Percentiles rank a stretch among this genome's conserved stretches.
Evolutionary conservation across 2,329 filamentous ascomycete species (phyloP).

Genomic region (Lachnellula hyalina): DNA sequence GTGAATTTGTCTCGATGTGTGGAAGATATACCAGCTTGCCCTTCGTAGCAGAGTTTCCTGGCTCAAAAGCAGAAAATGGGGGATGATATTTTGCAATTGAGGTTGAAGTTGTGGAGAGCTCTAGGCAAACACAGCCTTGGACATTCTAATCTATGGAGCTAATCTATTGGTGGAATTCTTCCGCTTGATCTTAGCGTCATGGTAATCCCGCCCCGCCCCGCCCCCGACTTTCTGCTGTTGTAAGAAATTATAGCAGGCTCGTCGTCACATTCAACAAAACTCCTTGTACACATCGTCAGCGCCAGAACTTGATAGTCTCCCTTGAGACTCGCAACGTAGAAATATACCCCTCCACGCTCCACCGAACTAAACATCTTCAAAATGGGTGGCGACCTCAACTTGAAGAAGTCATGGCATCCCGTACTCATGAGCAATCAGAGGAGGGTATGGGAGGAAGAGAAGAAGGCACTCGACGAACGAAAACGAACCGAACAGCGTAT

Average conservation of each 20-base stretch:
- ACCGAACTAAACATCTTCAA: slow-evolving; percentile 35
- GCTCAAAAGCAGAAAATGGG: background rate
- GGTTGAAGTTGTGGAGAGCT: slow-evolving; percentile 1
- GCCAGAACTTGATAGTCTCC: too few species aligned
- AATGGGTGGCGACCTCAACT: slow-evolving; percentile 93
- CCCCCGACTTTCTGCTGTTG: background rate
- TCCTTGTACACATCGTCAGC: too few species aligned
- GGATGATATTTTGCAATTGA: background rate
- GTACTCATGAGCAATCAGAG: slow-evolving; percentile 85
- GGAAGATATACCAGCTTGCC: background rate
- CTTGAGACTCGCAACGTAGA: too few species aligned
- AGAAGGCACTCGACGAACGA: slow-evolving; percentile 88
- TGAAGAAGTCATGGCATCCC: slow-evolving; percentile 95
- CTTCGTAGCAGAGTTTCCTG: background rate
- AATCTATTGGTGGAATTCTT: slow-evolving; percentile 1
- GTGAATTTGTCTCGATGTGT: background rate
- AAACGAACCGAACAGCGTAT: slow-evolving; percentile 88
- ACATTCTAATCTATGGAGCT: background rate
- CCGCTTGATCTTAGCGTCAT: background rate
- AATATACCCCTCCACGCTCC: background rate
- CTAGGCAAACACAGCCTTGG: slow-evolving; percentile 6
- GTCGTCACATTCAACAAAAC: too few species aligned
- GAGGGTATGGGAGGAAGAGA: slow-evolving; percentile 85
- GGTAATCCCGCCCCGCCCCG: background rate
- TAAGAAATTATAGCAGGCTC: background rate